Percentiles rank a stretch among this genome's conserved stretches.
phyloP scores from a whole-genome alignment of 768 basidiomycete species.

The Trichaptum fuscoviolaceum region DNA sequence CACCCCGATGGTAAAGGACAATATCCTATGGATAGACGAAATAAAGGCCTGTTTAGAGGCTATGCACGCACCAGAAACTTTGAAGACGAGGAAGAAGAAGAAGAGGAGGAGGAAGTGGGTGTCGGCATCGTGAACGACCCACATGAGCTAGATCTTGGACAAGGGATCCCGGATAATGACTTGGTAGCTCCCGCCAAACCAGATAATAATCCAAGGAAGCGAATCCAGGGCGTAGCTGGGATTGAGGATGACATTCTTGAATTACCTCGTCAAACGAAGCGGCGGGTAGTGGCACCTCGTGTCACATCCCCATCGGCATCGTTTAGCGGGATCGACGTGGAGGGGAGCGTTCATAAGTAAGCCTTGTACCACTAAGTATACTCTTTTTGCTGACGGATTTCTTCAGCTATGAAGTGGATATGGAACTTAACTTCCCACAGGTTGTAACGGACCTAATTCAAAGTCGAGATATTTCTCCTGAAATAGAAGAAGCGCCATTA shows the following conservation, averaged over 20 bases:
- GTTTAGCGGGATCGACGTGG: background rate
- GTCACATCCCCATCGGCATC: background rate
- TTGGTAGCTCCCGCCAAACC: background rate
- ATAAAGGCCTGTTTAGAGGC: background rate
- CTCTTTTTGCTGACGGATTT: background rate
- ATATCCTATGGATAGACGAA: background rate
- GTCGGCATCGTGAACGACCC: background rate
- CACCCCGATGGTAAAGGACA: conserved; percentile 8
- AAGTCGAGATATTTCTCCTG: background rate
- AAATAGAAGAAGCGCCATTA: background rate
- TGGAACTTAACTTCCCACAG: background rate
- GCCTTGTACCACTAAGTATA: background rate
- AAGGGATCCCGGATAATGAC: background rate
- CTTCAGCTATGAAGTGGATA: background rate
- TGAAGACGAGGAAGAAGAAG: background rate
- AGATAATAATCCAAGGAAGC: background rate
- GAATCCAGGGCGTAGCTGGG: background rate
- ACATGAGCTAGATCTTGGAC: background rate
- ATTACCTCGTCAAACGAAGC: background rate
- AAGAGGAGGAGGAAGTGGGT: background rate
- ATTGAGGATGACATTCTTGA: background rate
- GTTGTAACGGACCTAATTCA: background rate
- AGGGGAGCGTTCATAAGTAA: background rate
- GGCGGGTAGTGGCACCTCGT: background rate
- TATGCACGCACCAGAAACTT: background rate